These are phyloP conservation scores for Nidularia pulvinata DNA, from an alignment of 768 basidiomycete genomes.

Conservation along the genomic window DNA sequence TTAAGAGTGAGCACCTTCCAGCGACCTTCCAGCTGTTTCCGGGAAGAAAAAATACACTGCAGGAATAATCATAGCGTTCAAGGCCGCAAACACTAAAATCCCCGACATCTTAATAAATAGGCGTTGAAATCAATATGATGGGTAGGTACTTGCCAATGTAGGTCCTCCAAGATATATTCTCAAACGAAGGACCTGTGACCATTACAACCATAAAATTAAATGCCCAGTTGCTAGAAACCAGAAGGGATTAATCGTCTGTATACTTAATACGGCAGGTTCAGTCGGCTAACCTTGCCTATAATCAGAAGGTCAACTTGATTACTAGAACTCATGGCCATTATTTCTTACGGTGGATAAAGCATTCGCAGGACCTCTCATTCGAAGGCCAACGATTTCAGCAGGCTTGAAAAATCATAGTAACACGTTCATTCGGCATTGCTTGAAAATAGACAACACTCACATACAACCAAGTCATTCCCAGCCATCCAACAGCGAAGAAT, in stretches of 20 bases:
- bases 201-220: conserved; percentile 64
- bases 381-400: conserved; percentile 63
- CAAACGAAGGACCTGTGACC: conserved; percentile 61
- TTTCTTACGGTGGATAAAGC: conserved; percentile 50
- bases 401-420: conserved; percentile 30
- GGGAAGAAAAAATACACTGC: conserved; percentile 61
- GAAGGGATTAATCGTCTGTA: no score
- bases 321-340: no score
- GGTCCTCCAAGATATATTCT: conserved; percentile 56
- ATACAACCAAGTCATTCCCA: conserved; percentile 74
- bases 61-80: conserved; percentile 59
- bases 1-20: conserved; percentile 35
- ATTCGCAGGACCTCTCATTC: conserved; percentile 64
- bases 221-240: conserved; percentile 39
- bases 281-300: no score
- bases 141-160: conserved; percentile 42
- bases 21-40: conserved; percentile 58
- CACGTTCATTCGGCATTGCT: neutral
- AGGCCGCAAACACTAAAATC: conserved; percentile 43
- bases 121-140: neutral
- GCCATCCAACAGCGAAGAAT: conserved; percentile 70
- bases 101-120: neutral
- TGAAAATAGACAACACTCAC: conserved; percentile 26
- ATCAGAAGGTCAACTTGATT: no score
- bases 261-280: no score